Evolutionary conservation across 345 rosid species (phyloP).

Genomic region (Citrus reticulata): DNA sequence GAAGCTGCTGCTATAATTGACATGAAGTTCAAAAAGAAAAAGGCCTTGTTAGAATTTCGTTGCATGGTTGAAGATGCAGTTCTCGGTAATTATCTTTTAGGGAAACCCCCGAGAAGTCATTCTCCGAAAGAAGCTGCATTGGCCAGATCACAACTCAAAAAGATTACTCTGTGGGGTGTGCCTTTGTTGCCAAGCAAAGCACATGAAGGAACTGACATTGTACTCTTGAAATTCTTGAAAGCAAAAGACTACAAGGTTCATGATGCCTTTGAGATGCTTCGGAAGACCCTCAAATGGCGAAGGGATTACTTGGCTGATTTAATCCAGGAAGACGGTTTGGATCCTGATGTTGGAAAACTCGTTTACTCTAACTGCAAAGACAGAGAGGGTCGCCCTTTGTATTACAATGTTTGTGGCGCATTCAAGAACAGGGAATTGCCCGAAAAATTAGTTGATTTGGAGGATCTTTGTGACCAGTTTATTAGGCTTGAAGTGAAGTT

Average conservation of each 20-base stretch:
- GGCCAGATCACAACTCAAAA: constrained; percentile 10
- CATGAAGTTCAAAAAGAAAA: constrained; percentile 26
- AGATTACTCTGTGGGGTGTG: constrained; percentile 50
- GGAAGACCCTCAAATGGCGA: constrained; percentile 47
- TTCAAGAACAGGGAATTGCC: constrained; percentile 32
- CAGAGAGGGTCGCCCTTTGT: constrained; percentile 50
- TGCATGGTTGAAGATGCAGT: constrained; percentile 48
- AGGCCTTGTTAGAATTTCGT: constrained; percentile 40
- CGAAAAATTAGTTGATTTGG: constrained; percentile 19
- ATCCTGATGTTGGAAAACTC: constrained; percentile 25
- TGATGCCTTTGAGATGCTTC: constrained; percentile 53
- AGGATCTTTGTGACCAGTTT: constrained; percentile 27
- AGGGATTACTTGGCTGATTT: constrained; percentile 26
- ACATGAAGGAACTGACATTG: constrained; percentile 42
- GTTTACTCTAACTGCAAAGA: constrained; percentile 28
- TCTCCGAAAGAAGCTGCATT: not conserved
- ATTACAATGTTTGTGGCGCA: constrained; percentile 24
- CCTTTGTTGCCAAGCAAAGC: constrained; percentile 54
- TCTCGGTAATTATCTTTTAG: constrained; percentile 35
- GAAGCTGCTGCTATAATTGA: not conserved
- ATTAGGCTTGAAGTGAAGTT: constrained; percentile 33
- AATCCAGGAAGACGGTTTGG: constrained; percentile 27
- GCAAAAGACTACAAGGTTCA: constrained; percentile 36
- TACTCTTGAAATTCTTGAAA: constrained; percentile 49
- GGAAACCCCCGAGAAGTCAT: constrained; percentile 7